Evolutionary conservation across 148 eudicot species (phyloP), one percentile per base, ranked within the genome.

Genomic region (Heliosperma pusillum): DNA sequence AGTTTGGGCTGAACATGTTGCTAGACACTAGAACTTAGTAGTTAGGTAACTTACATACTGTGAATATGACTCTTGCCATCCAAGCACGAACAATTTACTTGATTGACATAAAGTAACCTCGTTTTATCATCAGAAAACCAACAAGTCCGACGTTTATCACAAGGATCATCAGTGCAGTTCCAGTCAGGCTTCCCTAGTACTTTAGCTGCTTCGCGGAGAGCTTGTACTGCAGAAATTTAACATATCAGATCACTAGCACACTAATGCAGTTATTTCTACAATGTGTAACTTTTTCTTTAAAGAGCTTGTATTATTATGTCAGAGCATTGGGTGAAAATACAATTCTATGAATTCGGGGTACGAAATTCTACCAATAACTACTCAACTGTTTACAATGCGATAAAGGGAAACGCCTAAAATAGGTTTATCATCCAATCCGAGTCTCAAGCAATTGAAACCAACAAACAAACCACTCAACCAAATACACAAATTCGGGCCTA

Each of bases 51-150:
- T 68, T 69, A 76, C 79, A 76, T 58, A 20, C 58, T 76, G 13
- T 36, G 24, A 13, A 76, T 27, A 58, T 76, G 79, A n/a, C 29
- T 33, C 10, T 8, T 33, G 21, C 72, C 72, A 16, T 69, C 21
- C 10, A 16, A n/a, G 58, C 79, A 76, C 15, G 19, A 29, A 76
- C 79, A 76, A 26, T 57, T 36, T 24, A 76, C 58, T 69, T 67
- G 63, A 36, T 76, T 58, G 74, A 76, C 73, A 58, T 67, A 76
- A 59, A 0, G 1, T 40, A 33, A 29, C 69, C 69, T 33, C 12
- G 69, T 65, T 29, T 1, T 0, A 19, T 65, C 24, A 33, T 33
- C 21, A 15, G 69, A 65, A 65, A 24, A 47, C 72, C 72, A 69
- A 61, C 65, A 61, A 24, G 1, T 22, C 30, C 30, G 17, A 21